These are phyloP conservation scores for Zygnema circumcarinatum DNA, from an alignment of 139 green algal genomes.

Conservation along the genomic window DNA sequence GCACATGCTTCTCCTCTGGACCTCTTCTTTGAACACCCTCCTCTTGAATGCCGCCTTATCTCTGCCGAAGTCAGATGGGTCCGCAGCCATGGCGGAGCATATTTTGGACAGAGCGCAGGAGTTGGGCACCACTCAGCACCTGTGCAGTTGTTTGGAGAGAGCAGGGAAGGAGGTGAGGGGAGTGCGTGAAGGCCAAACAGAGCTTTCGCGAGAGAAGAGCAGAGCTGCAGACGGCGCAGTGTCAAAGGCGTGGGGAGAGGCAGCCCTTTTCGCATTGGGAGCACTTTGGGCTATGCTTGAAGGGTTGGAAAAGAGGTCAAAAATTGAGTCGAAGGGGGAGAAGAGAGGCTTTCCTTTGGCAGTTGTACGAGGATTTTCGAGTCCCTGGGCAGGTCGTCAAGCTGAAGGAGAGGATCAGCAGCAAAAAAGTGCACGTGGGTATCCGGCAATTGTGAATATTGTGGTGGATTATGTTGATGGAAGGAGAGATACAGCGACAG, in stretches of 20 bases:
- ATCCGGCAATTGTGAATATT: not conserved
- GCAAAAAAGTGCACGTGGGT: not conserved
- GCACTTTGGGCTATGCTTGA: constrained; percentile 30
- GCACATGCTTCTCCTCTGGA: not conserved
- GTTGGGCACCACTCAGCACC: not conserved
- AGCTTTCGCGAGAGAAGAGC: not conserved
- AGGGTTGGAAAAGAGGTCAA: constrained; percentile 8
- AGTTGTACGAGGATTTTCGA: constrained; percentile 8
- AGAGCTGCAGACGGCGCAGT: not conserved
- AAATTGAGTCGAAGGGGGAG: not conserved
- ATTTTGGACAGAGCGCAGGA: not conserved
- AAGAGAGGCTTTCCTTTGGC: constrained; percentile 44
- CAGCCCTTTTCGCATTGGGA: not conserved
- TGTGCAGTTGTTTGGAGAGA: not conserved
- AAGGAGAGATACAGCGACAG: not conserved
- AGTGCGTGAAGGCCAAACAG: not conserved
- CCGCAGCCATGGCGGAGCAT: not conserved
- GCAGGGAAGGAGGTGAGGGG: not conserved
- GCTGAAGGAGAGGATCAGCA: constrained; percentile 2
- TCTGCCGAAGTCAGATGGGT: not conserved
- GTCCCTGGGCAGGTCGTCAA: constrained; percentile 12
- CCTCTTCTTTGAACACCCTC: not conserved
- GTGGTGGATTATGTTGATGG: not conserved
- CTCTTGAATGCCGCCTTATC: not conserved
- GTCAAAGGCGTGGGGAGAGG: constrained; percentile 14